Base-by-base conservation (phyloP, 2,329 filamentous ascomycete species). In the Xylariaceae sp. region DNA sequence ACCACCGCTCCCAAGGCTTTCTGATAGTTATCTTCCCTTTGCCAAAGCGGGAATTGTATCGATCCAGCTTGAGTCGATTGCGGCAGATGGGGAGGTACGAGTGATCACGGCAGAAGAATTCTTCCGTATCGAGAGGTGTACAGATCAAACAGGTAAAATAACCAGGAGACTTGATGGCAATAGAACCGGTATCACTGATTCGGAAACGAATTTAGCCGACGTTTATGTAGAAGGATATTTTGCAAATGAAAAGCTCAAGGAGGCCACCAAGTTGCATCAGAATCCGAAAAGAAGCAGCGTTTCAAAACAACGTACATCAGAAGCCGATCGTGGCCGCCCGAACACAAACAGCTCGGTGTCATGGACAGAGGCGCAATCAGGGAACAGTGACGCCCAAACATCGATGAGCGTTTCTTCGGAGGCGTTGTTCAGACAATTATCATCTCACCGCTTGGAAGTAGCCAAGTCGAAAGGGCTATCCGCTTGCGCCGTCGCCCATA, bases 1-100 rank as follows among this genome's bases (percentile, higher is more conserved):
- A 5, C 62, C 59, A 1, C 60, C 59, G 9, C 44, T 65, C 4
- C 64, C 64, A 9, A 57, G 49, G 15, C 37, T 55, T 16, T 60
- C 52, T 1, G 64, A 65, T 22, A 50, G 51, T 3, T 61, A 61
- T 36, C 40, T 54, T 15, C 40, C 51, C 26, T 53, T 51, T n/a
- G 15, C 18, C 21, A 9, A 12, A n/a, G 6, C 50, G 1, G 53
- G 26, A 32, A 39, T 43, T 19, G 39, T 22, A 15, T n/a, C 30
- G 9, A 30, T 59, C 8, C 47, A 42, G 32, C 54, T 59, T 2
- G 51, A 57, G 15, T 40, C 47, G n/a, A 29, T 51, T 7, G 45
- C 37, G 10, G 42, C 52, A 46, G 34, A 55, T n/a, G 54, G 51
- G 19, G 47, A 51, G n/a, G 21, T 40, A 32, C 32, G 4, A 29